Base-by-base conservation (phyloP, 2,329 filamentous ascomycete genomes). In the Xylaria sp. region DNA sequence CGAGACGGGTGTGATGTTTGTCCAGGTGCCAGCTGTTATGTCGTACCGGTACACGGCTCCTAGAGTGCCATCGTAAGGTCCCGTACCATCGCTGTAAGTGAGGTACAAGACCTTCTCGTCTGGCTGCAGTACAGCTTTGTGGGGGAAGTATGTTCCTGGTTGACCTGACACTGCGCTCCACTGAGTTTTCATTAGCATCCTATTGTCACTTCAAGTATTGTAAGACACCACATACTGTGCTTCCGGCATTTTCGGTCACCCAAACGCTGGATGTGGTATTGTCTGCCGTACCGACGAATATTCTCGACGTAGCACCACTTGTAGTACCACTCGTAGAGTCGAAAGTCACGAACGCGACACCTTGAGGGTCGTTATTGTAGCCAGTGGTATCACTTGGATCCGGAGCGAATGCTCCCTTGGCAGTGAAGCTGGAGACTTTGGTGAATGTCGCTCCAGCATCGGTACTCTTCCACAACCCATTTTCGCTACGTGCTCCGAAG, bases 391-490 rank as follows among this genome's bases (percentile, higher is more conserved):
- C 85, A 21, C 66, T 82, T 1, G 85, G 80, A 69, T 87, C 78
- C 1, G 82, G 79, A 16, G 81, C 76, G 68, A 79, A 88, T 1
- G 83, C 84, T 32, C 87, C 87, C 3, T 83, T 80, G 65, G 83
- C 84, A 12, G 81, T 85, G 75, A 87, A 88, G 0, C 82, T 81
- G 0, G 81, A 78, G 2, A 89, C 86, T 68, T 87, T 86, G 27
- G 76, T 72, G 76, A 87, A 89, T 12, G 83, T 86, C 29, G 75
- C 82, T n/a, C 87, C 87, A 13, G 82, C 84, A 69, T 90, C 84
- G 3, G 83, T 85, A 64, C 84, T 87, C 77, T 86, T 88, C 83
- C 85, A 89, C 2, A 90, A 79, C 2, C 87, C 87, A 40, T 89
- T 84, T 5, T 86, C 87, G 67, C 85, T 88, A 51, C 87, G 82